Conservation (phyloP, 345 rosid species). For the Rhizophora apiculata region DNA sequence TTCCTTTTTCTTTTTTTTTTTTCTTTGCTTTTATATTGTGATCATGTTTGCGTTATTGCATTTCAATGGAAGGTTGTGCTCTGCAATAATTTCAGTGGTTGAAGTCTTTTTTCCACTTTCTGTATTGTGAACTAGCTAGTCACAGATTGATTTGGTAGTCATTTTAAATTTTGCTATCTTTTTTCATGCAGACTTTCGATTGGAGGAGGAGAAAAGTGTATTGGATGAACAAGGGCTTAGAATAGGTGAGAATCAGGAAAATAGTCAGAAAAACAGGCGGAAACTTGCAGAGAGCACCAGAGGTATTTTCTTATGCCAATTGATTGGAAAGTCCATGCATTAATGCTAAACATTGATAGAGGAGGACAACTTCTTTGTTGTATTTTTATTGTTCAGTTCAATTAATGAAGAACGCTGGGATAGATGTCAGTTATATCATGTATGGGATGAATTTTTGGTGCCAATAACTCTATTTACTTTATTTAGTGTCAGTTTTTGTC, state of each 20-base stretch:
- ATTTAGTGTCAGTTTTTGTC: not conserved
- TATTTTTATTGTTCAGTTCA: too few relatives aligned
- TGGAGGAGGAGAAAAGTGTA: slow-evolving; percentile 85
- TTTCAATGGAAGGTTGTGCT: too few relatives aligned
- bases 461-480: not conserved
- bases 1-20: too few relatives aligned
- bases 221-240: slow-evolving; percentile 94
- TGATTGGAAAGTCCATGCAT: too few relatives aligned
- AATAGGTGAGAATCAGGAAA: slow-evolving; percentile 96
- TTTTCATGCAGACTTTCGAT: slow-evolving; percentile 59
- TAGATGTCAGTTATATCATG: not conserved
- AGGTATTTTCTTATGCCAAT: slow-evolving; percentile 41
- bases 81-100: too few relatives aligned
- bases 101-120: too few relatives aligned
- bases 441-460: not conserved
- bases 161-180: not conserved
- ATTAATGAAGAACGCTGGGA: not conserved
- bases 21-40: too few relatives aligned
- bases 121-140: too few relatives aligned
- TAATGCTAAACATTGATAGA: not conserved
- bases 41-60: too few relatives aligned
- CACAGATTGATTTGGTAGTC: too few relatives aligned
- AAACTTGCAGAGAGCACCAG: slow-evolving; percentile 98
- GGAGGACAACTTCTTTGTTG: not conserved
- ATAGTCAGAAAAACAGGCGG: slow-evolving; percentile 87